These are phyloP conservation scores for Saturnispora gosingensis DNA, from an alignment of 805 yeast species.

Conservation along the genomic window DNA sequence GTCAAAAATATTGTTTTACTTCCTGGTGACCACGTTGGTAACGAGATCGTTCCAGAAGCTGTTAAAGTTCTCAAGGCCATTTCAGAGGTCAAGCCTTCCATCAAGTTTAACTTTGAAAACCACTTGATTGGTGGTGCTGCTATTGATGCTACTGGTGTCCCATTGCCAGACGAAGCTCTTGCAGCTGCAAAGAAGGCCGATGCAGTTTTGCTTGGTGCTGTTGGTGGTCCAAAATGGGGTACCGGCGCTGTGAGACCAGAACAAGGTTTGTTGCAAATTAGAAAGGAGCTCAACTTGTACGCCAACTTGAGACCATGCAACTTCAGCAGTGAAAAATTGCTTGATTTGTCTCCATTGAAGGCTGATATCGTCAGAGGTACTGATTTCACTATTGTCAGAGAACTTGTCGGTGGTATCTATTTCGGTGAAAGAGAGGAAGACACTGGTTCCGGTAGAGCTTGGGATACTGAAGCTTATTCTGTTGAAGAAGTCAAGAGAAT, in stretches of 20 bases:
- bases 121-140: conserved; percentile 98
- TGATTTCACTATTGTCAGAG: conserved; percentile 88
- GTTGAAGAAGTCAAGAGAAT: conserved; percentile 91
- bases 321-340: conserved; percentile 75
- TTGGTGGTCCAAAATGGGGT: conserved; percentile 99
- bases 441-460: conserved; percentile 75
- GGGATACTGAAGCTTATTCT: conserved; percentile 88
- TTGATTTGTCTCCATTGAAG: conserved; percentile 83
- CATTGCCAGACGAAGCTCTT: conserved; percentile 78
- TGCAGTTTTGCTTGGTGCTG: conserved; percentile 96
- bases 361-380: conserved; percentile 82
- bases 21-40: conserved; percentile 97
- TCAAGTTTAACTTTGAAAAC: conserved; percentile 66
- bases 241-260: conserved; percentile 95
- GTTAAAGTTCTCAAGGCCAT: conserved; percentile 83
- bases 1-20: conserved; percentile 71
- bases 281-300: conserved; percentile 88
- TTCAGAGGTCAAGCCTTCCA: conserved; percentile 42
- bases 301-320: conserved; percentile 97
- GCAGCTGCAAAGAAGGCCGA: conserved; percentile 79
- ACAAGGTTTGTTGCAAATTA: conserved; percentile 87
- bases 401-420: conserved; percentile 95
- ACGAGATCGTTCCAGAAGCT: conserved; percentile 84
- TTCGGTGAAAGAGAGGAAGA: conserved; percentile 95
- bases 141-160: conserved; percentile 91